A percentile compares a stretch with the other conserved stretches of the same genome.
phyloP scores from a whole-genome alignment of 2,329 filamentous ascomycete species.

The Penicillium sp. region DNA sequence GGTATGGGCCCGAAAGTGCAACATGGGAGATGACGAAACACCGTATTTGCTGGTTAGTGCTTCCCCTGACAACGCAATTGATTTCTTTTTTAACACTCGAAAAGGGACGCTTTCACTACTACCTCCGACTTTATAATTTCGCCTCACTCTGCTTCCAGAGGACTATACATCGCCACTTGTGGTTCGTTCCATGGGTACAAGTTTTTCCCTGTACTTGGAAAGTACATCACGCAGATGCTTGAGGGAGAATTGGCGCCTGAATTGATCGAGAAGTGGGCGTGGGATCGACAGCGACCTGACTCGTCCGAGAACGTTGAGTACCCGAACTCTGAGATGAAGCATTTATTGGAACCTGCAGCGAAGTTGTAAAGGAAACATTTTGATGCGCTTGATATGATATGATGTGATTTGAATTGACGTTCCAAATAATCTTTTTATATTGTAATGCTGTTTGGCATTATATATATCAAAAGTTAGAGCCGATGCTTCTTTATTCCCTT shows the following conservation, averaged over 20 bases:
- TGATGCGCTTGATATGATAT: not conserved
- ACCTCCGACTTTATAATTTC: slow-evolving; percentile 55
- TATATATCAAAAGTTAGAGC: too few relatives aligned
- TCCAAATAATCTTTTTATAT: not conserved
- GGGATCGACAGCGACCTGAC: slow-evolving; percentile 59
- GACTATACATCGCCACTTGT: slow-evolving; percentile 45
- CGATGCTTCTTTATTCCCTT: too few relatives aligned
- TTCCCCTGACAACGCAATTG: not conserved
- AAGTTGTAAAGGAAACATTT: slow-evolving; percentile 26
- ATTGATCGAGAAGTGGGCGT: slow-evolving; percentile 30
- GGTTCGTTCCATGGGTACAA: slow-evolving; percentile 33
- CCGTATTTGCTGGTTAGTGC: slow-evolving; percentile 64
- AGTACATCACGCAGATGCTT: slow-evolving; percentile 31
- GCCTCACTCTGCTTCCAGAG: slow-evolving; percentile 43
- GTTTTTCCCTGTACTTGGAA: slow-evolving; percentile 34
- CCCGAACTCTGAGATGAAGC: slow-evolving; percentile 58
- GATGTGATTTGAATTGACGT: not conserved
- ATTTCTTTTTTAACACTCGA: not conserved
- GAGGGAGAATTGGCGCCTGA: slow-evolving; percentile 27
- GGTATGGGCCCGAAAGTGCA: slow-evolving; percentile 59
- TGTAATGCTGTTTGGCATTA: not conserved
- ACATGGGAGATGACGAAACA: slow-evolving; percentile 62
- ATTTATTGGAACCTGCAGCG: slow-evolving; percentile 45
- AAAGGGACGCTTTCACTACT: slow-evolving; percentile 65
- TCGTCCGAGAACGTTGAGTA: slow-evolving; percentile 55